Conservation (phyloP, 305 asterid genomes). For the Fraxinus sp. region DNA sequence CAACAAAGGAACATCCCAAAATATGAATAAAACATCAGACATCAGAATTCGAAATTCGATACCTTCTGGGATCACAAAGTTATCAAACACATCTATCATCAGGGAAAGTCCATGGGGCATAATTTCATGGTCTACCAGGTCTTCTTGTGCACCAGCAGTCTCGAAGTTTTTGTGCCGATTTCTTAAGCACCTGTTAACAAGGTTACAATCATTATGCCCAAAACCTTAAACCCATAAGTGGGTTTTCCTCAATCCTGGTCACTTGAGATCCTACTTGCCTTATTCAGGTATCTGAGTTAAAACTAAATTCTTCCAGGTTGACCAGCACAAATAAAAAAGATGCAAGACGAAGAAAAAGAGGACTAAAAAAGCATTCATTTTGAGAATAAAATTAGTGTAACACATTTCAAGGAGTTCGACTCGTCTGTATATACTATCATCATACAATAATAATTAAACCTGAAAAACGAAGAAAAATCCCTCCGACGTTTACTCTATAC, state of each 20-base stretch:
- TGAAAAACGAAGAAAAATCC: neutral
- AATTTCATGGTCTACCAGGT: constrained; percentile 65
- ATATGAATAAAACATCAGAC: neutral
- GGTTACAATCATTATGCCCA: neutral
- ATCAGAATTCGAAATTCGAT: neutral
- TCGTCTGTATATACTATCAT: neutral
- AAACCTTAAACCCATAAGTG: neutral
- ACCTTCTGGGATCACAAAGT: constrained; percentile 79
- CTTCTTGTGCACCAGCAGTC: constrained; percentile 55
- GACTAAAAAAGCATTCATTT: neutral
- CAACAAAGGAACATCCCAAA: neutral
- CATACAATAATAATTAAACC: neutral
- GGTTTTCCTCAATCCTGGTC: neutral
- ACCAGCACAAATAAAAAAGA: neutral
- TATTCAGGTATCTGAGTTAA: neutral
- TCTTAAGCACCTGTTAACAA: constrained; percentile 15
- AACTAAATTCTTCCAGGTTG: neutral
- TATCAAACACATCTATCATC: constrained; percentile 76
- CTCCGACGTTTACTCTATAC: neutral
- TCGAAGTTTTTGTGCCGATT: constrained; percentile 72
- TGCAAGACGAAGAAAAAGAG: neutral
- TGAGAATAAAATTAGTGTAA: neutral
- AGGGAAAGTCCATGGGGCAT: constrained; percentile 60
- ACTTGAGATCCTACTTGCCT: neutral
- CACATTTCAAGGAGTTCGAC: neutral